Evolutionary conservation across 345 rosid species (phyloP), one percentile per base, ranked within the genome.

Genomic region (Heritiera fomes): DNA sequence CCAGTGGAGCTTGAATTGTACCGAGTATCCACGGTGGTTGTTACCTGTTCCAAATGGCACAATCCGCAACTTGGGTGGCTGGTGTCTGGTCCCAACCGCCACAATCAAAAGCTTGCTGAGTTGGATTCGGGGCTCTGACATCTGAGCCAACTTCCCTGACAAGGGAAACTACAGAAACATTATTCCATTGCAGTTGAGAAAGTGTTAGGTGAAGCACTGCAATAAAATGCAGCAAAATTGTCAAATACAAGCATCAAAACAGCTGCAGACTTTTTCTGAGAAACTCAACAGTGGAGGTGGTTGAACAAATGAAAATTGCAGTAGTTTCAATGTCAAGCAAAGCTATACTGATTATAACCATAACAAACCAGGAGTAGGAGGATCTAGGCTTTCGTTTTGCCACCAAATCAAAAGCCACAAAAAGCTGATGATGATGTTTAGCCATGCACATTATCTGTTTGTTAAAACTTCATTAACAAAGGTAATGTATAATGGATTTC

Each of bases 281-380:
- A 67, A 65, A 49, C n/a, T 58, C 47, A 53, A 72, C 14, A 12
- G 78, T 49, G 77, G 78, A 60, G 78, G 80, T 78, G 8, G 85
- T 72, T 82, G 78, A 84, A 84, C 79, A 68, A 73, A 78, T 66
- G 50, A 23, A 62, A 62, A 60, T 11, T n/a, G 3, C 14, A 65
- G 52, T 68, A 7, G 80, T 75, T 84, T 82, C 77, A 78, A 68
- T 73, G 81, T 76, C 79, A 84, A 80, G 87, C 71, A 82, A 86
- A 82, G 78, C 73, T 75, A 59, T 34, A 14, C 15, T 63, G 28
- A 15, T 32, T 28, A n/a, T 12, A 8, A 15, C 75, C 75, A 55
- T 40, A 67, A 78, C 79, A 71, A 80, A 79, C 62, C 49, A 47
- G 7, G 17, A 23, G 47, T 13, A 71, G 8, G 62, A 71, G 18